These are phyloP conservation scores for Ceratorhiza oryzae-sativae DNA, from an alignment of 1,284 basidiomycete genomes.

Conservation along the genomic window DNA sequence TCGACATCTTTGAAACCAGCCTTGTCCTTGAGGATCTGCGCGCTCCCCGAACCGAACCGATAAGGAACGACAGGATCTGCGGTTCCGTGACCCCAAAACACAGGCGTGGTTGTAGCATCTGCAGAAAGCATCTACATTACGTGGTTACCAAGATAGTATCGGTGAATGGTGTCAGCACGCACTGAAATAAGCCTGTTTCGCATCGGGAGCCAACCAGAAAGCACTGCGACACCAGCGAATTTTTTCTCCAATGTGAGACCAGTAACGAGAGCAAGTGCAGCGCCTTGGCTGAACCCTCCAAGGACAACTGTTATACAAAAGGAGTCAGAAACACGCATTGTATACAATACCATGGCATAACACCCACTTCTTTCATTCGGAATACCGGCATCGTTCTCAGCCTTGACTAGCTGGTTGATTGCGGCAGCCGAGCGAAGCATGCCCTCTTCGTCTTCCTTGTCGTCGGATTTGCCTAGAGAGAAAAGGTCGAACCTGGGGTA, in stretches of 20 bases:
- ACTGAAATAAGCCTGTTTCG: constrained; percentile 69
- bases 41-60: constrained; percentile 58
- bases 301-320: constrained; percentile 65
- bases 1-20: constrained; percentile 55
- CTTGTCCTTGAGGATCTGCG: constrained; percentile 61
- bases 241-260: constrained; percentile 72
- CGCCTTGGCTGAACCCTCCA: constrained; percentile 91
- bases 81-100: constrained; percentile 91
- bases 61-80: constrained; percentile 75
- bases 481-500: constrained; percentile 33
- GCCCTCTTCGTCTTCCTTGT: constrained; percentile 71
- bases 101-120: constrained; percentile 66
- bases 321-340: constrained; percentile 30
- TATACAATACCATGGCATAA: constrained; percentile 34
- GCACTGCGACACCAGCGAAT: constrained; percentile 72
- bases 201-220: constrained; percentile 82
- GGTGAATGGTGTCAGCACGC: constrained; percentile 45
- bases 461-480: constrained; percentile 68
- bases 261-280: constrained; percentile 71
- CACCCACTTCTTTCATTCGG: constrained; percentile 54
- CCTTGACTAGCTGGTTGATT: constrained; percentile 74
- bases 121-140: constrained; percentile 61
- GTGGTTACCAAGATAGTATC: not conserved
- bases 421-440: constrained; percentile 69
- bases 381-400: constrained; percentile 76